These are phyloP conservation scores for Oxyria digyna DNA, from an alignment of 148 eudicot species.

Conservation along the genomic window DNA sequence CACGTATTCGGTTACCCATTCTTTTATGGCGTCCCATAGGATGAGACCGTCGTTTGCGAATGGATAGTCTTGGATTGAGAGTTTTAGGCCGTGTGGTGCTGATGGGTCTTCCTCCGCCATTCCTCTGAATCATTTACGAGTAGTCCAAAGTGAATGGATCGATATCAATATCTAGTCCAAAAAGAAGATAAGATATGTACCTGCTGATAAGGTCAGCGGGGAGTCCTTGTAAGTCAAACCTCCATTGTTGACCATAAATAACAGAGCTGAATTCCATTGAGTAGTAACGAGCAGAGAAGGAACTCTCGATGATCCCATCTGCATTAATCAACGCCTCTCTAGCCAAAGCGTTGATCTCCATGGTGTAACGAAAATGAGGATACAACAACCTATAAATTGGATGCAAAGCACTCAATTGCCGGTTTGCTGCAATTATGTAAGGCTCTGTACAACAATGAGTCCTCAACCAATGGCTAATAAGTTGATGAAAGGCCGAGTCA, in stretches of 20 bases:
- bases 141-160: too few species aligned
- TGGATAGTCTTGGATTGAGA: conserved; percentile 51
- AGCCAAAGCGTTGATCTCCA: conserved; percentile 89
- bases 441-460: conserved; percentile 72
- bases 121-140: too few species aligned
- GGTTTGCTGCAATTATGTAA: conserved; percentile 59
- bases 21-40: conserved; percentile 40
- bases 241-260: conserved; percentile 59
- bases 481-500: conserved; percentile 60
- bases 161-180: too few species aligned
- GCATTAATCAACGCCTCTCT: conserved; percentile 56
- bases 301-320: conserved; percentile 48
- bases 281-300: conserved; percentile 50
- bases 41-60: conserved; percentile 46
- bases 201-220: conserved; percentile 64
- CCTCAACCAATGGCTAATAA: conserved; percentile 67
- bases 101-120: conserved; percentile 45
- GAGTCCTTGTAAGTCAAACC: conserved; percentile 54
- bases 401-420: conserved; percentile 73
- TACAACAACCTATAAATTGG: conserved; percentile 58
- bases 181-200: too few species aligned
- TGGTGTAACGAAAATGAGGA: conserved; percentile 83
- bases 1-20: conserved; percentile 51
- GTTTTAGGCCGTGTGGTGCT: conserved; percentile 44
- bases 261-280: conserved; percentile 59